Evolutionary conservation across 1,139 yeast genomes (phyloP).

Genomic region (Lodderomyces elongisporus): DNA sequence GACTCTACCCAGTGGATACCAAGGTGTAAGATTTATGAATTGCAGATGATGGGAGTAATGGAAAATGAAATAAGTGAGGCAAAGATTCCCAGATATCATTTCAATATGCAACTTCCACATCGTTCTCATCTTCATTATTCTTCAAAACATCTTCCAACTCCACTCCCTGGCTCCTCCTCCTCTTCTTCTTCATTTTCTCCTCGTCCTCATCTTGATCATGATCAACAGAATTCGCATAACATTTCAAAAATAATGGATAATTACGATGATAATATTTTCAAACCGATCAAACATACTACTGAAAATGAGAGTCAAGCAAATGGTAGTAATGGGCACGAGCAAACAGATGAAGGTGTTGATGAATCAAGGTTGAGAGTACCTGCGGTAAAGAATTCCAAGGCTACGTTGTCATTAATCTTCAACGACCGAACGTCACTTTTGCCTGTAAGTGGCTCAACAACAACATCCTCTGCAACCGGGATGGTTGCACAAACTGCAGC

Average conservation of each 20-base stretch:
- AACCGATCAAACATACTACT: conserved; percentile 16
- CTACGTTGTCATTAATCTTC: conserved; percentile 26
- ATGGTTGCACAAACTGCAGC: conserved; percentile 29
- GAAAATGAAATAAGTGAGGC: conserved; percentile 76
- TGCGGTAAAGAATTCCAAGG: conserved; percentile 16
- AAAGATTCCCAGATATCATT: conserved; percentile 51
- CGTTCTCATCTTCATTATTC: too few species aligned
- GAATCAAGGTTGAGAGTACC: conserved; percentile 28
- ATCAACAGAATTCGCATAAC: too few species aligned
- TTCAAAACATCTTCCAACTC: conserved; percentile 9
- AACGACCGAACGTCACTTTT: conserved; percentile 15
- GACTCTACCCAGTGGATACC: conserved; percentile 75
- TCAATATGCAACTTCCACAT: conserved; percentile 4
- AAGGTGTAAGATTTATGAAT: conserved; percentile 84
- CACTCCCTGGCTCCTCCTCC: too few species aligned
- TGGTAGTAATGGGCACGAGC: conserved; percentile 2
- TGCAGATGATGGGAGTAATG: conserved; percentile 98
- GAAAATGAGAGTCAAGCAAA: background rate
- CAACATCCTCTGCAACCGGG: conserved; percentile 35
- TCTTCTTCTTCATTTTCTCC: too few species aligned
- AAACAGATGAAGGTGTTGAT: conserved; percentile 20
- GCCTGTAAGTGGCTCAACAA: conserved; percentile 24
- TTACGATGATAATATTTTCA: conserved; percentile 57
- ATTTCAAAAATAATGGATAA: conserved; percentile 40
- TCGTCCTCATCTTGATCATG: too few species aligned